phyloP scores from a whole-genome alignment of 768 basidiomycete species.

The Xerocomellus dryophilus region DNA sequence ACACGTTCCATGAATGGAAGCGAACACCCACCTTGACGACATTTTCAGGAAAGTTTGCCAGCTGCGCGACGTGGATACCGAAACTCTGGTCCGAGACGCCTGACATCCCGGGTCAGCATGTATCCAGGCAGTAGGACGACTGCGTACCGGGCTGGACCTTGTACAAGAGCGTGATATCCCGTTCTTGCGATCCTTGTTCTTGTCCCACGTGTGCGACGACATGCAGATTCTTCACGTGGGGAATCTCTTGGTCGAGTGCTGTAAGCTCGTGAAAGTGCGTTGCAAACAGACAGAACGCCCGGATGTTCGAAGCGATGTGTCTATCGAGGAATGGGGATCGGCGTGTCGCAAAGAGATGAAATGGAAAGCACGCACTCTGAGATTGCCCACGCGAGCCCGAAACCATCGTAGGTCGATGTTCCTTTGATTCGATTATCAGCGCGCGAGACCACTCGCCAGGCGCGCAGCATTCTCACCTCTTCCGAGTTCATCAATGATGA shows the following conservation, averaged over 20 bases:
- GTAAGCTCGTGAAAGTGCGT: constrained; percentile 99
- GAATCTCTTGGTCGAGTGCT: constrained; percentile 78
- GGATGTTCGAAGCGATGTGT: constrained; percentile 89
- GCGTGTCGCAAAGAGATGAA: background rate
- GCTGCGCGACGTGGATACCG: constrained; percentile 94
- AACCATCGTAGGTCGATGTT: constrained; percentile 96
- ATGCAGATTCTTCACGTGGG: constrained; percentile 90
- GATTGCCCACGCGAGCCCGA: constrained; percentile 97
- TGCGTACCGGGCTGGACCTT: constrained; percentile 72
- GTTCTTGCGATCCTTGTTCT: constrained; percentile 44
- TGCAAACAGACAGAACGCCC: constrained; percentile 93
- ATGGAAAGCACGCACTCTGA: constrained; percentile 66
- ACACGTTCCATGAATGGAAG: background rate
- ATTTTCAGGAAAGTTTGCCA: constrained; percentile 96
- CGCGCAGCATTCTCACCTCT: constrained; percentile 49
- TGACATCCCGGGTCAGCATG: constrained; percentile 25
- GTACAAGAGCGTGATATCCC: constrained; percentile 81
- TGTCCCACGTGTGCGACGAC: constrained; percentile 88
- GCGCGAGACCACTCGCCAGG: background rate
- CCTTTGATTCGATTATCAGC: constrained; percentile 42
- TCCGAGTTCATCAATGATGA: constrained; percentile 97
- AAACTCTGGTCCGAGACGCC: constrained; percentile 96
- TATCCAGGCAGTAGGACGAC: background rate
- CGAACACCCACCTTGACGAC: constrained; percentile 69
- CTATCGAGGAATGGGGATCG: constrained; percentile 39